Base-by-base conservation (phyloP, 805 yeast species). In the Candida silvatica region DNA sequence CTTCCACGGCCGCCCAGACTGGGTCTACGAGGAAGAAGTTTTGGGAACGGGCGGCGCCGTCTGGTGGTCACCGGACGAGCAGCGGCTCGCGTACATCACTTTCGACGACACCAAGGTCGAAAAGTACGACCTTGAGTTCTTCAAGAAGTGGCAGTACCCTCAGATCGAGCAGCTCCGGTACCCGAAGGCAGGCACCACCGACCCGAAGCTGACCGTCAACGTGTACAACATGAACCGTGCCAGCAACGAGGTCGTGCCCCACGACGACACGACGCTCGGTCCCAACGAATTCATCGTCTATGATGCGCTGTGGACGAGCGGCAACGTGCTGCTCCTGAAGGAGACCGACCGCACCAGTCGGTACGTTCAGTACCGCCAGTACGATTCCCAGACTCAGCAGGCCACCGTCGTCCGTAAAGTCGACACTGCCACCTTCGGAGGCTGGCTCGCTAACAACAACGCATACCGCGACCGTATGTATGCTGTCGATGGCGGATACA, bases 11-110 rank as follows among this genome's bases (percentile, higher is more conserved):
- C 77, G 67, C 42, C 77, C 88, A 0, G 92, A 82, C 48, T 83
- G 94, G 92, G 78, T 82, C 2, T 82, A 82, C 52, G 94, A 83
- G 52, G 94, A 83, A 49, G 94, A 83, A 47, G 83, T 83, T 1
- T 56, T 77, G 9, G 67, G 67, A 0, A 46, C 59, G 12, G 88
- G 80, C 41, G 56, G 52, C 24, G 74, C 81, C 0, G 58, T 81
- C 9, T 81, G 86, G 82, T 82, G 90, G 87, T 61, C 78, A 12
- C 78, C 80, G 1, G 74, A 75, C 42, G 82, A 78, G 43, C 52
- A 71, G 2, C 61, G 60, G 36, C 41, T 81, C 31, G 60, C 78
- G 0, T 83, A 62, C 46, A 66, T 80, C 40, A 67, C 60, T 42
- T 64, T 72, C 17, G 67, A 82, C 46, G 88, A 81, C 42, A 64